Evolutionary conservation across 768 basidiomycete genomes (phyloP).

Genomic region (Xerocomus spinulosus): DNA sequence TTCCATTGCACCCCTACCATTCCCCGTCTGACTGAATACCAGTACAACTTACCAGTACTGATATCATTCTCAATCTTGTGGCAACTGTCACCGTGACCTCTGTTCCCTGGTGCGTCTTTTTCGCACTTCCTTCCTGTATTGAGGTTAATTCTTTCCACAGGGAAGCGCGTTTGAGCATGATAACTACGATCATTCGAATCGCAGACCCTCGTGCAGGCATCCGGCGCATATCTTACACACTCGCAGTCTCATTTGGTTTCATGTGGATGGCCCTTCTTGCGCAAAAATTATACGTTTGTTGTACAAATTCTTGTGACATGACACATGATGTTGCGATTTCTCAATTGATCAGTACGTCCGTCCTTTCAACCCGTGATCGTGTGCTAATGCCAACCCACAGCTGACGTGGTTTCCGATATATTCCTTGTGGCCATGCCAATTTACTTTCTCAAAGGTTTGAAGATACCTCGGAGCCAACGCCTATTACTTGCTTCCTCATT

Average conservation of each 20-base stretch:
- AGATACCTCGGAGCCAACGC: constrained; percentile 9
- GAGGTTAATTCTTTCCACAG: background rate
- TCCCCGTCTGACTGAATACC: background rate
- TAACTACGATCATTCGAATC: constrained; percentile 8
- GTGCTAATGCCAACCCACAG: constrained; percentile 6
- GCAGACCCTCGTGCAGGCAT: background rate
- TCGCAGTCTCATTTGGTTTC: constrained; percentile 7
- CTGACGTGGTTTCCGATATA: constrained; percentile 17
- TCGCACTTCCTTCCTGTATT: background rate
- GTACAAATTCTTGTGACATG: background rate
- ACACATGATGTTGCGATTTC: constrained; percentile 1
- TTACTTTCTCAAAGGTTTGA: constrained; percentile 11
- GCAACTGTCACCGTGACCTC: background rate
- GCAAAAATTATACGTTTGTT: constrained; percentile 6
- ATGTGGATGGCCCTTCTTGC: constrained; percentile 12
- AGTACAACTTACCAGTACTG: background rate
- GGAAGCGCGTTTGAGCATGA: constrained; percentile 19
- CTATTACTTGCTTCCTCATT: constrained; percentile 20
- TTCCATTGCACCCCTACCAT: background rate
- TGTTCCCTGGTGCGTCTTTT: constrained; percentile 9
- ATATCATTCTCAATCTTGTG: constrained; percentile 5
- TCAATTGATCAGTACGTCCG: constrained; percentile 14
- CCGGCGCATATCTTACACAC: background rate
- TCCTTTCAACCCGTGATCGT: background rate
- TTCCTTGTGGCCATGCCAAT: constrained; percentile 15